Base-by-base conservation (phyloP, 2,329 filamentous ascomycete species). In the Ophioceras dolichostomum region DNA sequence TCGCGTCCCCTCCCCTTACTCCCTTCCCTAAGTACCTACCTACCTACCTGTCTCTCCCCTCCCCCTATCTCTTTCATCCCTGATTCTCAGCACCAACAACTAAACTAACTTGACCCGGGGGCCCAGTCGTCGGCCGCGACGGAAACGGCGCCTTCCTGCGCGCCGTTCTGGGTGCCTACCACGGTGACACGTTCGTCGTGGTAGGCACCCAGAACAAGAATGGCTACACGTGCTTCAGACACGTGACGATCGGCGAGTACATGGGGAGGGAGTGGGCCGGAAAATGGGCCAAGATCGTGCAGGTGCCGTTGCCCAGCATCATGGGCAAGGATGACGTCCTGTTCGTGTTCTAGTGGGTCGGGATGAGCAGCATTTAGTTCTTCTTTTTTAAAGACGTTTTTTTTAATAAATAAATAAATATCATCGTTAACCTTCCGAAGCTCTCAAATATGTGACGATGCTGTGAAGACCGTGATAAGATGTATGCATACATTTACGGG, bases 321-420 rank as follows among this genome's bases (percentile, higher is more conserved):
- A 74, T 79, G 3, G 81, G 77, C 20, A 86, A 86, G 54, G 82
- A 87, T 47, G 81, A 87, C 57, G 81, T 76, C 0, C 49, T 86
- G 39, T 86, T 77, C 55, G 67, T 83, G 16, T 85, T 80, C 45
- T 65, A 70, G 47, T 53, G 66, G 38, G 64, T n/a, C n/a, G n/a
- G n/a, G n/a, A n/a, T n/a, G n/a, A n/a, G n/a, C n/a, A n/a, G n/a
- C n/a, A n/a, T n/a, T n/a, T n/a, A n/a, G n/a, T n/a, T n/a, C n/a
- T n/a, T n/a, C n/a, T n/a, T n/a, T n/a, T n/a, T n/a, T n/a, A n/a
- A n/a, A n/a, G n/a, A n/a, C n/a, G n/a, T n/a, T n/a, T n/a, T n/a
- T n/a, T n/a, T n/a, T n/a, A n/a, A n/a, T n/a, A n/a, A n/a, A n/a
- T n/a, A n/a, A n/a, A n/a, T n/a, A n/a, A n/a, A n/a, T n/a, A n/a